A percentile compares a stretch with the other conserved stretches of the same genome.
These are phyloP conservation scores for Xanthoconium separans DNA, from an alignment of 1,284 basidiomycete genomes.

Conservation along the genomic window DNA sequence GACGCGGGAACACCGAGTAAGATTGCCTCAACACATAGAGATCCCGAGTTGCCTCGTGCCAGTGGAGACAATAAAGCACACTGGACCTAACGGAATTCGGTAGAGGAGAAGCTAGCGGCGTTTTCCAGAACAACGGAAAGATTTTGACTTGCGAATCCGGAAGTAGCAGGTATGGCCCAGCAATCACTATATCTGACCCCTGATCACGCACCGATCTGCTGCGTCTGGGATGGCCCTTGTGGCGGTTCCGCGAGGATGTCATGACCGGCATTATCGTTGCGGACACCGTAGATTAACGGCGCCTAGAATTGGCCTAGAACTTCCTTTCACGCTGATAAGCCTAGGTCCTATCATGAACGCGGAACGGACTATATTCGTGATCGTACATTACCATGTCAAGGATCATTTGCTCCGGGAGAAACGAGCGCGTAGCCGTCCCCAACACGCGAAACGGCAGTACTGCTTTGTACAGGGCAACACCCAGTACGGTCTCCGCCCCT, in stretches of 20 bases:
- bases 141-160: conserved; percentile 30
- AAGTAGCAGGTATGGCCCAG: conserved; percentile 29
- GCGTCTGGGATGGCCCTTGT: conserved; percentile 27
- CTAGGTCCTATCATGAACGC: conserved; percentile 5
- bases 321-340: conserved; percentile 7
- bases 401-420: conserved; percentile 8
- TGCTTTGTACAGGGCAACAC: conserved; percentile 2
- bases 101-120: conserved; percentile 23
- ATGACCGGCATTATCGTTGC: conserved; percentile 28
- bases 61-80: not conserved
- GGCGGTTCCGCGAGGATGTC: conserved; percentile 27
- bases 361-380: conserved; percentile 6
- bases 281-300: conserved; percentile 26
- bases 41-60: conserved; percentile 5
- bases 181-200: conserved; percentile 26
- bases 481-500: conserved; percentile 7
- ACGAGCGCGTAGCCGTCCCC: not conserved
- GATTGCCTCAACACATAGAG: not conserved
- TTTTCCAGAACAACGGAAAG: conserved; percentile 22
- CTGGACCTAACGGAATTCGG: conserved; percentile 4
- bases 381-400: not conserved
- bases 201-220: conserved; percentile 30
- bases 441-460: not conserved
- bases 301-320: conserved; percentile 6
- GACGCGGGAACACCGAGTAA: conserved; percentile 2